Conservation (phyloP, 129 eudicot genomes). For the Flaveria sonorensis region DNA sequence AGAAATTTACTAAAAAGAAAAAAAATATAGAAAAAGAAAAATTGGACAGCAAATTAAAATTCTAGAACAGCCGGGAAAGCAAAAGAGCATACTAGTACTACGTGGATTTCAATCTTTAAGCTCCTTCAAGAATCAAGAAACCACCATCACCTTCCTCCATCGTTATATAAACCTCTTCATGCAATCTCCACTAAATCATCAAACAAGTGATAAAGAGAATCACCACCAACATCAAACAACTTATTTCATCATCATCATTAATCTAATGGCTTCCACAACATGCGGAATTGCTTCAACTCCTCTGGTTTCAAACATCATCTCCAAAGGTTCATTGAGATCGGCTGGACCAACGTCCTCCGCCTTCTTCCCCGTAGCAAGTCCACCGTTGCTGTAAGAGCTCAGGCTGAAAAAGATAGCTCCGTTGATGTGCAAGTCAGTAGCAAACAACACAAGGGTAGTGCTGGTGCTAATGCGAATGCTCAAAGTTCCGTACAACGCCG, state of each 20-base stretch:
- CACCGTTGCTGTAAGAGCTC: constrained; percentile 40
- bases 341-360: constrained; percentile 38
- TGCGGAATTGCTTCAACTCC: constrained; percentile 28
- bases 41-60: neutral
- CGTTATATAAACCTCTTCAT: constrained; percentile 18
- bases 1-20: too few species aligned
- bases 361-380: constrained; percentile 26
- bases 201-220: neutral
- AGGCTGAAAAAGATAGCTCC: constrained; percentile 41
- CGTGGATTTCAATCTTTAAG: neutral
- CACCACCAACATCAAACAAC: neutral
- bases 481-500: constrained; percentile 27
- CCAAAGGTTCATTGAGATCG: constrained; percentile 19
- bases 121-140: constrained; percentile 33
- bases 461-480: neutral
- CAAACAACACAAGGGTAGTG: constrained; percentile 24
- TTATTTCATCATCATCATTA: neutral
- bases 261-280: constrained; percentile 30
- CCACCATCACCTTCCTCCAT: constrained; percentile 21
- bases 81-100: constrained; percentile 18
- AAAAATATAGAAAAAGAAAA: neutral
- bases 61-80: constrained; percentile 38
- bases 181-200: neutral
- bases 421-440: constrained; percentile 51
- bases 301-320: constrained; percentile 19